Evolutionary conservation across 2,329 filamentous ascomycete genomes (phyloP).

Genomic region (Aspergillus viridinutans): DNA sequence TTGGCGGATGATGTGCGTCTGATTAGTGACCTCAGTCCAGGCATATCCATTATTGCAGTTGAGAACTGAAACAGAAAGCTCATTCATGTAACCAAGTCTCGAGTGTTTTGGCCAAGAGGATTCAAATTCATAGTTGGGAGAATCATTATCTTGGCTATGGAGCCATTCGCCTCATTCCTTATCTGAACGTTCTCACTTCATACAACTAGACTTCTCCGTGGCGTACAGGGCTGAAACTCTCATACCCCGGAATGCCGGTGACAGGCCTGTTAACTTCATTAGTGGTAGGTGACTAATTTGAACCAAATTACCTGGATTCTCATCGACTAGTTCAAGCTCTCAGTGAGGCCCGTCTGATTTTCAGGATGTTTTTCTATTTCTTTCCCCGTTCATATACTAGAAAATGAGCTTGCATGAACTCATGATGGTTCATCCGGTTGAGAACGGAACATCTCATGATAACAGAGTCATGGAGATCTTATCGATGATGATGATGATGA

Average conservation of each 20-base stretch:
- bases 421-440: not conserved
- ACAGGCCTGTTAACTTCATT: not conserved
- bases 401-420: not conserved
- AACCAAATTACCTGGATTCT: not conserved
- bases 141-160: not conserved
- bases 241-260: not conserved
- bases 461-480: not conserved
- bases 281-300: not conserved
- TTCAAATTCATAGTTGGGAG: not conserved
- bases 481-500: not conserved
- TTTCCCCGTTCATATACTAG: no score
- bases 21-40: slow-evolving; percentile 10
- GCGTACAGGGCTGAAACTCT: not conserved
- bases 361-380: no score
- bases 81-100: not conserved
- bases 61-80: not conserved
- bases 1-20: slow-evolving; percentile 23
- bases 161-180: not conserved
- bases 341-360: no score
- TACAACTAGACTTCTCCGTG: not conserved
- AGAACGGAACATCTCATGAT: not conserved
- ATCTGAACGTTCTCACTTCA: not conserved
- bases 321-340: not conserved
- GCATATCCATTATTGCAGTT: slow-evolving; percentile 5
- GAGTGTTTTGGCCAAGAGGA: not conserved